These are phyloP conservation scores for Penicillium crustosum DNA, from an alignment of 2,329 filamentous ascomycete species.

Conservation along the genomic window DNA sequence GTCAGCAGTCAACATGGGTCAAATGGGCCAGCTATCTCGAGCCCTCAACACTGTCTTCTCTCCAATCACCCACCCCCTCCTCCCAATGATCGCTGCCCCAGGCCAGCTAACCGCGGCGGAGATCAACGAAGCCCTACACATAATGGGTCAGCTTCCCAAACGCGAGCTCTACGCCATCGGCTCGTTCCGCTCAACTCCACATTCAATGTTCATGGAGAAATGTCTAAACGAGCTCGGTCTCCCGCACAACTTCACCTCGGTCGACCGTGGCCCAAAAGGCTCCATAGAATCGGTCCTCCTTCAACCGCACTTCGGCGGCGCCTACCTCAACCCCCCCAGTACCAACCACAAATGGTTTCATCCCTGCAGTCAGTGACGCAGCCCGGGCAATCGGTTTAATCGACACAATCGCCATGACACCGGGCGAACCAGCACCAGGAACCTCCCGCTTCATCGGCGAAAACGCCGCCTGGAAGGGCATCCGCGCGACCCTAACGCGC, in stretches of 20 bases:
- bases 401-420: constrained; percentile 70
- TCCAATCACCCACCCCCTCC: constrained; percentile 79
- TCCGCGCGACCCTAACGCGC: constrained; percentile 74
- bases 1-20: constrained; percentile 84
- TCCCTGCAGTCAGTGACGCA: constrained; percentile 69
- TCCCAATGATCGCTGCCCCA: constrained; percentile 80
- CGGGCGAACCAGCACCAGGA: constrained; percentile 35
- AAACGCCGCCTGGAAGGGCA: constrained; percentile 83
- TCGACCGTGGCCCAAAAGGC: constrained; percentile 67
- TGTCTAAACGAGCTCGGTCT: constrained; percentile 80
- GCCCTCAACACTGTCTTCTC: constrained; percentile 84
- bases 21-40: constrained; percentile 79
- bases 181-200: constrained; percentile 68
- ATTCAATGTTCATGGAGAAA: constrained; percentile 83
- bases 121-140: constrained; percentile 75
- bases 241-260: constrained; percentile 75
- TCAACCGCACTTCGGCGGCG: constrained; percentile 75
- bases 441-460: constrained; percentile 64
- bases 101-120: constrained; percentile 83
- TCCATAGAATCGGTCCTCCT: constrained; percentile 71
- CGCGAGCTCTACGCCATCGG: constrained; percentile 79
- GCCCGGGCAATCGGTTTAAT: constrained; percentile 76
- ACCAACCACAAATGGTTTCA: constrained; percentile 57
- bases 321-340: constrained; percentile 77
- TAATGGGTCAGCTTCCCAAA: constrained; percentile 77